Conservation (phyloP, 495 filamentous ascomycete genomes). For the Eremomyces bilateralis region DNA sequence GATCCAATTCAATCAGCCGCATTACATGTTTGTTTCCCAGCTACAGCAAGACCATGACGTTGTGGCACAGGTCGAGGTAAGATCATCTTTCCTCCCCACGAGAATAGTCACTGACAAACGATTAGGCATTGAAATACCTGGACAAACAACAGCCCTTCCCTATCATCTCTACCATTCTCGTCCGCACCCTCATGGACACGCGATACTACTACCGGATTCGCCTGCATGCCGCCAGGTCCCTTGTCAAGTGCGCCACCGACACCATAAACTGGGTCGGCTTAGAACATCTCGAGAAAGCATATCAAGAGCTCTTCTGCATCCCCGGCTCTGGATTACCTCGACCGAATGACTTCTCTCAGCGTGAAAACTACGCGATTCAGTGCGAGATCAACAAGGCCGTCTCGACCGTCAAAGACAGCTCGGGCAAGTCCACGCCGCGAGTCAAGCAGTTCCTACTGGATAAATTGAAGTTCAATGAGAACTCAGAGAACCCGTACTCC, state of each 20-base stretch:
- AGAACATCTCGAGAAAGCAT: slow-evolving; percentile 63
- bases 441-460: slow-evolving; percentile 69
- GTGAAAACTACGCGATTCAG: slow-evolving; percentile 60
- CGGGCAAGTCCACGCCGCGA: slow-evolving; percentile 50
- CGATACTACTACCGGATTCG: slow-evolving; percentile 90
- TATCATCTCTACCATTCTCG: slow-evolving; percentile 64
- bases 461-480: slow-evolving; percentile 81
- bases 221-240: slow-evolving; percentile 48
- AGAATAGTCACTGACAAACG: slow-evolving; percentile 6
- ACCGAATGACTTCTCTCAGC: slow-evolving; percentile 77
- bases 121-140: slow-evolving; percentile 38
- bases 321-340: slow-evolving; percentile 47
- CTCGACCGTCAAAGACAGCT: slow-evolving; percentile 50
- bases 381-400: slow-evolving; percentile 61
- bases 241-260: slow-evolving; percentile 50
- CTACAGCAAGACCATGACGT: slow-evolving; percentile 95
- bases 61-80: slow-evolving; percentile 72
- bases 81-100: slow-evolving; percentile 4
- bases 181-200: slow-evolving; percentile 71
- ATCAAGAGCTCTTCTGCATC: slow-evolving; percentile 75
- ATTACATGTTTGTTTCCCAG: slow-evolving; percentile 95
- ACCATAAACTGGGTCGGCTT: slow-evolving; percentile 57
- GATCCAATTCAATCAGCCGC: slow-evolving; percentile 53
- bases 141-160: slow-evolving; percentile 36
- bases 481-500: slow-evolving; percentile 64